Percentiles rank a stretch among this genome's conserved stretches.
These are phyloP conservation scores for Coemansia sp. DNA, from an alignment of 192 early-diverging fungal genomes.

Conservation along the genomic window DNA sequence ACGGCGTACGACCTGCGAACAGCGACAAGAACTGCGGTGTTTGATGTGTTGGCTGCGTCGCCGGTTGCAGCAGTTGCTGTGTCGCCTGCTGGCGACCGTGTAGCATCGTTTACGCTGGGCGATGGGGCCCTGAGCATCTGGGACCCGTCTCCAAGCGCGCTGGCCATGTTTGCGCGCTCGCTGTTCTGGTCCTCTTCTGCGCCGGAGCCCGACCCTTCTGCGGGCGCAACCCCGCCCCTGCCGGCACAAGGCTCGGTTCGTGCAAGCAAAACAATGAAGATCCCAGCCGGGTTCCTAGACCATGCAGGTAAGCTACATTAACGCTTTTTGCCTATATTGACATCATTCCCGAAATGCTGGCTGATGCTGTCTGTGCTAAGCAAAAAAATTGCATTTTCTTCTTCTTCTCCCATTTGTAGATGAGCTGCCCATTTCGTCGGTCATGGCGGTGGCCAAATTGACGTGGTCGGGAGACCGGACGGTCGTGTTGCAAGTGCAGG, in stretches of 20 bases:
- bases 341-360: neutral
- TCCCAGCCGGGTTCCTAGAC: constrained; percentile 34
- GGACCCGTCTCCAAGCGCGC: constrained; percentile 51
- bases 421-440: constrained; percentile 15
- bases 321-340: neutral
- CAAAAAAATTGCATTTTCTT: neutral
- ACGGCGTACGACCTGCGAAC: constrained; percentile 52
- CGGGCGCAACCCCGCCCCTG: neutral
- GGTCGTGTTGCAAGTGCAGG: constrained; percentile 39
- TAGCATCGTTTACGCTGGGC: constrained; percentile 55
- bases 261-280: constrained; percentile 43
- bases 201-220: neutral
- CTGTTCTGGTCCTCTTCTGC: constrained; percentile 34
- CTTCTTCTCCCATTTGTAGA: constrained; percentile 5
- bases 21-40: constrained; percentile 41
- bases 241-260: constrained; percentile 35
- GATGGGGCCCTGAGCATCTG: constrained; percentile 42
- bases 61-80: constrained; percentile 49
- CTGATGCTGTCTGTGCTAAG: neutral
- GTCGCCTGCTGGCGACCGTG: constrained; percentile 44
- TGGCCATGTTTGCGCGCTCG: constrained; percentile 52
- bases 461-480: constrained; percentile 47
- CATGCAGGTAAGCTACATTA: constrained; percentile 25
- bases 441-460: constrained; percentile 27
- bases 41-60: constrained; percentile 18